phyloP scores from a whole-genome alignment of 2,329 filamentous ascomycete species.

The Aspergillus alliaceus region DNA sequence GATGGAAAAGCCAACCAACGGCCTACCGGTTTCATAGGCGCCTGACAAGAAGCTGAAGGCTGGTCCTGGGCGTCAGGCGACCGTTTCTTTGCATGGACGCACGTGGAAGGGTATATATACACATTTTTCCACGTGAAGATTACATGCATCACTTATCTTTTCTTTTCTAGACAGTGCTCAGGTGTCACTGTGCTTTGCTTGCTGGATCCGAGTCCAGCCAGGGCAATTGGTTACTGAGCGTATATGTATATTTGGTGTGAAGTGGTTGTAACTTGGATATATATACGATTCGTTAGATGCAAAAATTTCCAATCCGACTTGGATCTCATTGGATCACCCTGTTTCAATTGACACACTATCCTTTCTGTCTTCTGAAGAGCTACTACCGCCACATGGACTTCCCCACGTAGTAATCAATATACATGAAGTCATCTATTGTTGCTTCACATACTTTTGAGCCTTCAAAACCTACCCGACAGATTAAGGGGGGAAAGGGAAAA shows the following conservation, averaged over 20 bases:
- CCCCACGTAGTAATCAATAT: too few species aligned
- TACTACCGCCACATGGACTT: not conserved
- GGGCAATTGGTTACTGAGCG: not conserved
- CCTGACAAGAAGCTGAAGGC: not conserved
- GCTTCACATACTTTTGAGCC: too few species aligned
- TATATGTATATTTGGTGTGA: not conserved
- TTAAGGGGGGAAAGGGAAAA: too few species aligned
- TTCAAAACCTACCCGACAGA: too few species aligned
- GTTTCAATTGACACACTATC: not conserved
- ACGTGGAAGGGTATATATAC: not conserved
- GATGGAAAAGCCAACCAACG: slow-evolving; percentile 56
- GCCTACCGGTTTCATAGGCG: not conserved
- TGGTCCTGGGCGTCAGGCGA: not conserved
- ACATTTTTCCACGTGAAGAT: not conserved
- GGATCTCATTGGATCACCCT: not conserved
- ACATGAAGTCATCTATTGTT: too few species aligned
- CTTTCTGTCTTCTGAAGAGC: not conserved
- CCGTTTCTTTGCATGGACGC: not conserved
- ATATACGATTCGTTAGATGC: not conserved
- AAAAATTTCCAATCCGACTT: not conserved
- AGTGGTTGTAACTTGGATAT: not conserved
- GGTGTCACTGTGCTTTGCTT: not conserved
- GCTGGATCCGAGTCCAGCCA: not conserved
- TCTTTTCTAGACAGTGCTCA: not conserved
- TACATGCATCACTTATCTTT: not conserved